Evolutionary conservation across 345 rosid species (phyloP), one percentile per base, ranked within the genome.

Genomic region (Brassica cretica): DNA sequence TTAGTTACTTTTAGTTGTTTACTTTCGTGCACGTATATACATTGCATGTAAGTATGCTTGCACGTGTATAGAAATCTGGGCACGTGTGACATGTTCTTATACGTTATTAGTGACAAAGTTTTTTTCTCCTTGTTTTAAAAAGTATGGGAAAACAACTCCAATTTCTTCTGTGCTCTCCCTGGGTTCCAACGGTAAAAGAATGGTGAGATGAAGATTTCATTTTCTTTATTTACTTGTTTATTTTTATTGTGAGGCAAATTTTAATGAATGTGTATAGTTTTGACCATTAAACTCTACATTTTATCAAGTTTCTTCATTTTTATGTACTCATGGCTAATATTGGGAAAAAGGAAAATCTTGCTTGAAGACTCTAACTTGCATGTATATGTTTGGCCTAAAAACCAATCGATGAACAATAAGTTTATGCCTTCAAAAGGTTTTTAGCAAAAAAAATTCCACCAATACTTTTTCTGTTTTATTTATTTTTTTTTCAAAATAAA

Each of bases 161-260:
- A 78, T 81, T 73, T 77, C 91, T 29, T 74, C 84, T 44, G 84
- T 64, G 29, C 53, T 76, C 37, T 56, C 85, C 21, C 65, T 81
- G 84, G 85, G 86, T 78, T 78, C 88, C 65, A 73, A 85, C 32
- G 79, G 87, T 41, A 84, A 78, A 82, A 86, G 84, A 88, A 85
- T 80, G 92, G 92, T 90, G 86, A 87, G 89, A 70, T 29, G 15
- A 60, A 15, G 5, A 60, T 24, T 71, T 12, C 18, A 37, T 11
- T 66, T 55, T 66, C 29, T 33, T 67, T 8, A 35, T 70, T 32
- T 30, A 2, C n/a, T 46, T 3, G 2, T 8, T 8, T 59, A 6
- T 49, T 19, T 27, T 19, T 11, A 9, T 53, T 7, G n/a, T 32
- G 27, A 49, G 8, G 16, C 35, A 53, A 19, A 74, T 33, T 5